phyloP scores from a whole-genome alignment of 1,139 yeast species.

The Saccharomycopsis phalli region DNA sequence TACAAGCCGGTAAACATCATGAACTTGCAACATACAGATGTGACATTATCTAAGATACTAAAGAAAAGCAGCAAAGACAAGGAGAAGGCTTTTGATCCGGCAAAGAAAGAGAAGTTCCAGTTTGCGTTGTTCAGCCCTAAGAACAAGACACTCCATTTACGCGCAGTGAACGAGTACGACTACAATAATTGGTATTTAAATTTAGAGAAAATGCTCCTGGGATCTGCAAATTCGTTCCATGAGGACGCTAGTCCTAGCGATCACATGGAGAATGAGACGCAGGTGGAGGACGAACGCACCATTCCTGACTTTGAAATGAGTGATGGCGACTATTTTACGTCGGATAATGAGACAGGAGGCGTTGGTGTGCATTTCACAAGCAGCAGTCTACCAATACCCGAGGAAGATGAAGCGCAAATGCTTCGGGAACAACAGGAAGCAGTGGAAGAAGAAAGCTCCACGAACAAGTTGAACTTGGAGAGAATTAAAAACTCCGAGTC shows the following conservation, averaged over 20 bases:
- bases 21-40: constrained; percentile 27
- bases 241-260: not conserved
- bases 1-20: constrained; percentile 47
- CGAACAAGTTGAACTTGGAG: constrained; percentile 15
- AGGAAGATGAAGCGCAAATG: constrained; percentile 21
- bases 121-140: constrained; percentile 19
- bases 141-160: constrained; percentile 36
- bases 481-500: constrained; percentile 10
- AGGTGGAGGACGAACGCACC: constrained; percentile 23
- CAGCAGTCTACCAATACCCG: constrained; percentile 19
- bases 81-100: not conserved
- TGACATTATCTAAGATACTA: constrained; percentile 32
- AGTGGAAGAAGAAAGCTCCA: constrained; percentile 8
- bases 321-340: constrained; percentile 25
- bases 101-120: constrained; percentile 9
- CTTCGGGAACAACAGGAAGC: constrained; percentile 12
- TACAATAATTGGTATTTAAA: constrained; percentile 36
- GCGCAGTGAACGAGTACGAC: constrained; percentile 30
- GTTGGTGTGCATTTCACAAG: constrained; percentile 8
- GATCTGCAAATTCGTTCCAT: not conserved
- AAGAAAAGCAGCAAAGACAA: constrained; percentile 27
- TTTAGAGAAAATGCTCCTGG: constrained; percentile 28
- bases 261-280: not conserved
- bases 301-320: not conserved
- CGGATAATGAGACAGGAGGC: constrained; percentile 22